Evolutionary conservation across 495 filamentous ascomycete species (phyloP).

Genomic region (Penicillium samsonianum): DNA sequence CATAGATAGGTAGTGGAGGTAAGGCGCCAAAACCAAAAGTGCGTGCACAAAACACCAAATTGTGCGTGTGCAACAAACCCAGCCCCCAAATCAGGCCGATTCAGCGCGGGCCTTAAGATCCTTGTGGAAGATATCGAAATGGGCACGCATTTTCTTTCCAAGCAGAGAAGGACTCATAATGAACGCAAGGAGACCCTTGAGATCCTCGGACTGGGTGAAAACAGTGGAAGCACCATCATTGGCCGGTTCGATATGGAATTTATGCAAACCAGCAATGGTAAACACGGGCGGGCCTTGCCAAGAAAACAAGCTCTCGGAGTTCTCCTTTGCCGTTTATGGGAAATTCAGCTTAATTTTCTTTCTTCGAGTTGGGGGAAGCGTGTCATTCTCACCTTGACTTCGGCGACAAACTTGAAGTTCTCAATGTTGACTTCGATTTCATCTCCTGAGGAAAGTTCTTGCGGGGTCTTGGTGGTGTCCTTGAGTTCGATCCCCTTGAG

Average conservation of each 20-base stretch:
- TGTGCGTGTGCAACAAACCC: constrained; percentile 1
- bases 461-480: constrained; percentile 19
- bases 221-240: constrained; percentile 31
- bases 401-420: constrained; percentile 29
- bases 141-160: constrained; percentile 24
- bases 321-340: constrained; percentile 16
- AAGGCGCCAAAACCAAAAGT: background rate
- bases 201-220: constrained; percentile 30
- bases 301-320: constrained; percentile 26
- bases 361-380: background rate
- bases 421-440: constrained; percentile 31
- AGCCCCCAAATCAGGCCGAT: constrained; percentile 8
- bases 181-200: constrained; percentile 26
- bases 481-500: constrained; percentile 25
- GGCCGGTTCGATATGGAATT: constrained; percentile 27
- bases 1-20: too few species aligned
- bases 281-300: constrained; percentile 36
- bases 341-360: constrained; percentile 9
- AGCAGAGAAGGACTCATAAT: constrained; percentile 26
- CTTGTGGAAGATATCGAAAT: constrained; percentile 26
- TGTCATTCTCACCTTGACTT: constrained; percentile 22
- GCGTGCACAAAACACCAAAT: background rate
- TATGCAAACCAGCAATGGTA: constrained; percentile 27
- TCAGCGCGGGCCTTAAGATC: constrained; percentile 32
- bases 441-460: constrained; percentile 20